Conservation (phyloP, 2,329 filamentous ascomycete species). For the Xylariaceae sp. region DNA sequence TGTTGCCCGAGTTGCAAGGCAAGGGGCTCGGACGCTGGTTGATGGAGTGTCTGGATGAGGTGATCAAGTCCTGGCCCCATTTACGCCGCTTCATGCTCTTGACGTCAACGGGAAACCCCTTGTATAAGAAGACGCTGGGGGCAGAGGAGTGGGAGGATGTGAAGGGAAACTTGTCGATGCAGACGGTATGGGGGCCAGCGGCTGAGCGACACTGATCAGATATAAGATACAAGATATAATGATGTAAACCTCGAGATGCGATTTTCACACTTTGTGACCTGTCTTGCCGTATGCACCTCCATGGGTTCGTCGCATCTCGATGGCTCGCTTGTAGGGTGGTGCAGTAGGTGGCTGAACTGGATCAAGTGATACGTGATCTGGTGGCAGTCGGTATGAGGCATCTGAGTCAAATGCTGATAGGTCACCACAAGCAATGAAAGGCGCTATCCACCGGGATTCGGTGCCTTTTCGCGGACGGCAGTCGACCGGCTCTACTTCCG, state of each 20-base stretch:
- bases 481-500: conserved; percentile 53
- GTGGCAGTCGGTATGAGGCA: conserved; percentile 86
- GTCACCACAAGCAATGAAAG: conserved; percentile 96
- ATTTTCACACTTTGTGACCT: conserved; percentile 34
- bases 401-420: conserved; percentile 93
- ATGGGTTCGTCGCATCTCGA: conserved; percentile 75
- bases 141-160: conserved; percentile 44
- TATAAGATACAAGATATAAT: neutral
- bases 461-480: conserved; percentile 33
- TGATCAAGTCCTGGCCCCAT: conserved; percentile 43
- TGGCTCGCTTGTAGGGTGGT: conserved; percentile 86
- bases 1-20: conserved; percentile 47
- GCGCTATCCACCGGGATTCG: conserved; percentile 78
- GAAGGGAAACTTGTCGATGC: conserved; percentile 39
- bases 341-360: conserved; percentile 94
- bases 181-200: conserved; percentile 26
- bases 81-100: conserved; percentile 60
- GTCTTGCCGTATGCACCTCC: conserved; percentile 79
- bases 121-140: conserved; percentile 50
- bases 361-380: conserved; percentile 81
- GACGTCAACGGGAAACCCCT: conserved; percentile 37
- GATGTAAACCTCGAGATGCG: neutral
- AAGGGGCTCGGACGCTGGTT: conserved; percentile 55
- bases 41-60: conserved; percentile 48
- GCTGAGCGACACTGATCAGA: conserved; percentile 10